A percentile compares a stretch with the other conserved stretches of the same genome.
phyloP scores from a whole-genome alignment of 345 rosid species.

The Eucalyptus cloeziana region DNA sequence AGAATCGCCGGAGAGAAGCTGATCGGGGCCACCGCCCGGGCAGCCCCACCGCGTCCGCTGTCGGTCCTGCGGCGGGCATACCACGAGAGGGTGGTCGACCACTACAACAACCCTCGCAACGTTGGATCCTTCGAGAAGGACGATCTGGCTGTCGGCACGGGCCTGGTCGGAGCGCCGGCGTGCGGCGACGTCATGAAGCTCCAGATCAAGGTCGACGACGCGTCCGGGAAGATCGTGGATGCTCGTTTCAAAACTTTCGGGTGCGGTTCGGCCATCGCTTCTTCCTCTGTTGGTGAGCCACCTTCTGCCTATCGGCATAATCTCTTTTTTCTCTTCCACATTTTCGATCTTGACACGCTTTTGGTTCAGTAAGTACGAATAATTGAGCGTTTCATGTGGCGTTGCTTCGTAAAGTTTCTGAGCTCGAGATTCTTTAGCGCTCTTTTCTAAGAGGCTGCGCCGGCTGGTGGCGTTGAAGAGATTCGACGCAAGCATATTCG shows the following conservation, averaged over 20 bases:
- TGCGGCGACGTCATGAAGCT: conserved; percentile 99
- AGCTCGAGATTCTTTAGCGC: neutral
- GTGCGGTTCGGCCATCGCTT: conserved; percentile 96
- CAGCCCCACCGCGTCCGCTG: neutral
- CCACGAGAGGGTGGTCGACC: conserved; percentile 94
- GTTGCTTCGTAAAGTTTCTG: neutral
- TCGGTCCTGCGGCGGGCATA: conserved; percentile 20
- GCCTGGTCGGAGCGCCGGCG: conserved; percentile 95
- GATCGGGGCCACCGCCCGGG: neutral
- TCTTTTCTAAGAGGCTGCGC: neutral
- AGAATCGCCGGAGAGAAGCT: neutral
- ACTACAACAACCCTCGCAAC: conserved; percentile 87
- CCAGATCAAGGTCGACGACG: conserved; percentile 82
- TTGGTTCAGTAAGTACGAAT: neutral
- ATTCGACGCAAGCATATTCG: neutral
- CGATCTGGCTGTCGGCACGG: conserved; percentile 72
- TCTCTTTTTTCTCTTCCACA: neutral
- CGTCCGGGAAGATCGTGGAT: conserved; percentile 66
- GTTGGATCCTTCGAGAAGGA: conserved; percentile 92
- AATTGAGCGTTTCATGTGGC: neutral
- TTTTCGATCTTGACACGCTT: neutral
- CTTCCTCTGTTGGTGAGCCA: conserved; percentile 73
- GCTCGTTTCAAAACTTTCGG: conserved; percentile 98
- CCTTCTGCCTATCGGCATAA: neutral
- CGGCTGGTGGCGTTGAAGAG: neutral